A percentile compares a stretch with the other conserved stretches of the same genome.
phyloP scores from a whole-genome alignment of 495 filamentous ascomycete species.

The Apodospora peruviana region DNA sequence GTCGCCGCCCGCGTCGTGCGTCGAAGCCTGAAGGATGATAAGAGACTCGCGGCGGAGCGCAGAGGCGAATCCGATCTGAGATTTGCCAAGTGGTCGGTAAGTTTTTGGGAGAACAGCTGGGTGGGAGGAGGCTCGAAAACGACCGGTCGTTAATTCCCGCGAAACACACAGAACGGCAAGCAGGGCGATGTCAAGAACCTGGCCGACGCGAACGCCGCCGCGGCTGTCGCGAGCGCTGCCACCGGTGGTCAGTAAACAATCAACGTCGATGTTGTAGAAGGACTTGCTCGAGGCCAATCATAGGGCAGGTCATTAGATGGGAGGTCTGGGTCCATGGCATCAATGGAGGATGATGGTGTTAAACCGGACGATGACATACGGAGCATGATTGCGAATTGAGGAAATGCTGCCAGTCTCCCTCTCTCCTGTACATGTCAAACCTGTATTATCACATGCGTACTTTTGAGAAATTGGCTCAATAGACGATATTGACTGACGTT shows the following conservation, averaged over 20 bases:
- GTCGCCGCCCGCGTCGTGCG: slow-evolving; percentile 74
- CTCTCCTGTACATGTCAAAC: slow-evolving; percentile 4
- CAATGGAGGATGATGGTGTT: neutral
- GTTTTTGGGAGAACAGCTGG: slow-evolving; percentile 29
- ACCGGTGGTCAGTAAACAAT: too few relatives aligned
- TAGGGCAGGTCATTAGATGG: neutral
- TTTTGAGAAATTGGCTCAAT: slow-evolving; percentile 8
- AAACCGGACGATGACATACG: neutral
- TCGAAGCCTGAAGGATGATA: slow-evolving; percentile 90
- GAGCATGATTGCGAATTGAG: neutral
- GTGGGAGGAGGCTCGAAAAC: neutral
- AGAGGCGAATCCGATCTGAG: slow-evolving; percentile 84
- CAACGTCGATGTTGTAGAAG: too few relatives aligned
- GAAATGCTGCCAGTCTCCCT: neutral
- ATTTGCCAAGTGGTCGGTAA: slow-evolving; percentile 96
- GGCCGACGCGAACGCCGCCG: slow-evolving; percentile 63
- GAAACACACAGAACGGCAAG: slow-evolving; percentile 78
- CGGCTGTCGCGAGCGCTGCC: slow-evolving; percentile 45
- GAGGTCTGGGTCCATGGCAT: neutral
- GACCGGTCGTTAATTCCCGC: neutral
- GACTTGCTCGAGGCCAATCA: neutral
- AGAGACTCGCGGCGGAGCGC: slow-evolving; percentile 78
- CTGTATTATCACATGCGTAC: slow-evolving; percentile 22
- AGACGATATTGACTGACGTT: slow-evolving; percentile 6
- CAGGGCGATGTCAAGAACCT: slow-evolving; percentile 80